A percentile compares a stretch with the other conserved stretches of the same genome.
Conservation (phyloP, 2,329 filamentous ascomycete species). For the Magnaporthiopsis rhizophila region DNA sequence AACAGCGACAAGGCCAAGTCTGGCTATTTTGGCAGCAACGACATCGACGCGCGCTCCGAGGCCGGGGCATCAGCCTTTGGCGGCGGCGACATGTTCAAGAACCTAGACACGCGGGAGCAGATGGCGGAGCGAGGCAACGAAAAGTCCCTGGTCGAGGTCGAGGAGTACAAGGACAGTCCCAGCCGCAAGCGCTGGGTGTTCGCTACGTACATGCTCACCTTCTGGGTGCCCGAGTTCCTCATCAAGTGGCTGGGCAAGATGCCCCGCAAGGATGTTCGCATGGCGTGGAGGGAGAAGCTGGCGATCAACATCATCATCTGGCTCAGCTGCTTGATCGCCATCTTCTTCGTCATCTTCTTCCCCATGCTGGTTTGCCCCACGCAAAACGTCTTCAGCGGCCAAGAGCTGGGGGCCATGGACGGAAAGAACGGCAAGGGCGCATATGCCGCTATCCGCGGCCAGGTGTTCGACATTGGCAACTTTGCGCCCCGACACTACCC, state of each 20-base stretch:
- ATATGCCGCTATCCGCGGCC: conserved; percentile 77
- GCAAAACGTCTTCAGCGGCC: conserved; percentile 76
- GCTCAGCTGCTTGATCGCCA: conserved; percentile 67
- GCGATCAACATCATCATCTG: conserved; percentile 98
- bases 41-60: conserved; percentile 80
- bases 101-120: conserved; percentile 85
- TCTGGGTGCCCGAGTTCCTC: conserved; percentile 75
- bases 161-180: conserved; percentile 68
- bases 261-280: conserved; percentile 83
- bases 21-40: conserved; percentile 73
- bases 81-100: conserved; percentile 95
- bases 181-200: conserved; percentile 89
- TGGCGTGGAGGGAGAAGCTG: conserved; percentile 94
- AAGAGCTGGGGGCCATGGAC: conserved; percentile 66
- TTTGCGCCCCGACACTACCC: conserved; percentile 78
- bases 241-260: conserved; percentile 74
- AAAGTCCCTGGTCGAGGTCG: conserved; percentile 82
- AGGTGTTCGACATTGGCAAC: conserved; percentile 73
- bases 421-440: conserved; percentile 58
- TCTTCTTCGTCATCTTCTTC: conserved; percentile 80
- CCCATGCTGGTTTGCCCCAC: conserved; percentile 83
- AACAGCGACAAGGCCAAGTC: conserved; percentile 64
- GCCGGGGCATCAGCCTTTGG: conserved; percentile 87
- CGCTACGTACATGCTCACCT: conserved; percentile 76
- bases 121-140: conserved; percentile 94